Evolutionary conservation across 140 eudicot genomes (phyloP).

Genomic region (Stevia rebaudiana): DNA sequence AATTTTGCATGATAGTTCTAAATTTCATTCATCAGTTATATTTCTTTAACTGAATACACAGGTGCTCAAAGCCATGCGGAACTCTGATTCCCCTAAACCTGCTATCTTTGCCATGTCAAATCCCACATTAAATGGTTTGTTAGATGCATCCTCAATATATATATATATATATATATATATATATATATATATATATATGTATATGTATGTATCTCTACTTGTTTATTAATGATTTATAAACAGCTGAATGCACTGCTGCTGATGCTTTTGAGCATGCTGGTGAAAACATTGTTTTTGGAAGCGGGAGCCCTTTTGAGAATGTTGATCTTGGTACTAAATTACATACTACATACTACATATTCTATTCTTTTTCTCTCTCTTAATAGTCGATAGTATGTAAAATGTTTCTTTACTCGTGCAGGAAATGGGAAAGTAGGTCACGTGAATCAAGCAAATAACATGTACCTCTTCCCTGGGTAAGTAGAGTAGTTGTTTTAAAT

Average conservation of each 20-base stretch:
- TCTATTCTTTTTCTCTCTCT: not conserved
- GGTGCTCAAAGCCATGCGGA: slow-evolving; percentile 92
- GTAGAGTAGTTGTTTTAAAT: slow-evolving; percentile 29
- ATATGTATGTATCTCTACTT: not conserved
- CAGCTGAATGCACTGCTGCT: slow-evolving; percentile 91
- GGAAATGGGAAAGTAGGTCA: slow-evolving; percentile 95
- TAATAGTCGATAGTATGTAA: not conserved
- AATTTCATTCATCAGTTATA: not conserved
- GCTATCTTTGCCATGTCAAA: slow-evolving; percentile 97
- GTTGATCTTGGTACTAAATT: slow-evolving; percentile 67
- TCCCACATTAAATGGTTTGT: slow-evolving; percentile 89
- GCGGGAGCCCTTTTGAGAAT: slow-evolving; percentile 92
- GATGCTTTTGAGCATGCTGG: slow-evolving; percentile 96
- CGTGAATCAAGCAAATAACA: slow-evolving; percentile 97
- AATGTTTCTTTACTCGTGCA: slow-evolving; percentile 30
- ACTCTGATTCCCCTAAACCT: slow-evolving; percentile 75
- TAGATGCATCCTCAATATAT: slow-evolving; percentile 15
- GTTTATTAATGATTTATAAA: slow-evolving; percentile 15
- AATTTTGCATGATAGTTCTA: not conserved
- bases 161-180: too few relatives aligned
- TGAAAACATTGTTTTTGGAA: slow-evolving; percentile 83
- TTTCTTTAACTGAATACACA: slow-evolving; percentile 20
- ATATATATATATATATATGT: too few relatives aligned
- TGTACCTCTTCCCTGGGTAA: slow-evolving; percentile 98
- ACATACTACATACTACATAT: not conserved